Evolutionary conservation across 2,329 filamentous ascomycete genomes (phyloP).

Genomic region (Madurella fahalii): DNA sequence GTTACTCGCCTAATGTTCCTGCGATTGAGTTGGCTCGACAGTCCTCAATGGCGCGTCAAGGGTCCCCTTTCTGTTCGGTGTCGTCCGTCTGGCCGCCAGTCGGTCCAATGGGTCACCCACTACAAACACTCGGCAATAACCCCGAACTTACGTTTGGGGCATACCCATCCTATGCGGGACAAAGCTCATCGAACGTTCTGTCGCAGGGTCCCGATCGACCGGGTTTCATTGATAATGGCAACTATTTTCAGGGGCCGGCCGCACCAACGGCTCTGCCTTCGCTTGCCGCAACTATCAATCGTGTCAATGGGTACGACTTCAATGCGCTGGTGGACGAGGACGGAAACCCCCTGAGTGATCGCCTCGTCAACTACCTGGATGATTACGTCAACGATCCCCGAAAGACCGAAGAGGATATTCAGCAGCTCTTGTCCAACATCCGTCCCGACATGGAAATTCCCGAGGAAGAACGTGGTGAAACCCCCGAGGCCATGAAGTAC

Average conservation of each 20-base stretch:
- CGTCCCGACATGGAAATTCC: slow-evolving; percentile 65
- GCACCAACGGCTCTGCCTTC: neutral
- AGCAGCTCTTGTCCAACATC: slow-evolving; percentile 67
- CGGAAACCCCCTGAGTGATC: slow-evolving; percentile 36
- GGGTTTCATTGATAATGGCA: slow-evolving; percentile 19
- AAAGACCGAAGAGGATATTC: slow-evolving; percentile 58
- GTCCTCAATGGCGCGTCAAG: slow-evolving; percentile 17
- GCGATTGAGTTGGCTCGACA: slow-evolving; percentile 22
- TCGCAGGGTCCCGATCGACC: slow-evolving; percentile 9
- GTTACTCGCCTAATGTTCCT: slow-evolving; percentile 6
- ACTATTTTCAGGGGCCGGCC: slow-evolving; percentile 12
- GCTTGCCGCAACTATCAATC: slow-evolving; percentile 36
- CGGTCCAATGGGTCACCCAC: neutral
- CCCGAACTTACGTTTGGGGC: neutral
- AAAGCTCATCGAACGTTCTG: neutral
- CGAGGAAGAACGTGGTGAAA: slow-evolving; percentile 60
- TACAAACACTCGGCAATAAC: neutral
- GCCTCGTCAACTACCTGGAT: slow-evolving; percentile 33
- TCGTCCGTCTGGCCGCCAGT: neutral
- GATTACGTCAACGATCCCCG: slow-evolving; percentile 37
- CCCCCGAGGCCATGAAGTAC: slow-evolving; percentile 64
- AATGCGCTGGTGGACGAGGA: slow-evolving; percentile 32
- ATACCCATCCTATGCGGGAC: neutral
- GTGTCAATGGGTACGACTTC: slow-evolving; percentile 38
- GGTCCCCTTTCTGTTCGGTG: neutral